Conservation (phyloP, 2,329 filamentous ascomycete genomes). For the Periconia sp. region DNA sequence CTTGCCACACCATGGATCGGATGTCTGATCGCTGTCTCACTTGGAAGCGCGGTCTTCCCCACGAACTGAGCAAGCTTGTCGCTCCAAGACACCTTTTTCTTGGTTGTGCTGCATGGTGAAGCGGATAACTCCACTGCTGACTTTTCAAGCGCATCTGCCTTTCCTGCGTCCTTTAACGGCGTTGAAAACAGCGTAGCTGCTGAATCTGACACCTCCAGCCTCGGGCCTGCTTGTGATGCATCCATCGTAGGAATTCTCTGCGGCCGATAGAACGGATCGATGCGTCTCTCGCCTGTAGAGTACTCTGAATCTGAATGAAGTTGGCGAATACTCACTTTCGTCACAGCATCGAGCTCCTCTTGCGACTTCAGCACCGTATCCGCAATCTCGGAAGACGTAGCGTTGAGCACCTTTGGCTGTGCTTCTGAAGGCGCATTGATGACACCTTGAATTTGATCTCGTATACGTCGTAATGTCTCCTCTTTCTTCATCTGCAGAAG, state of each 20-base stretch:
- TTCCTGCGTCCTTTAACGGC: constrained; percentile 13
- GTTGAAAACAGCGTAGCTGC: constrained; percentile 29
- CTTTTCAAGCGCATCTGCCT: constrained; percentile 18
- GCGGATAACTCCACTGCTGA: constrained; percentile 26
- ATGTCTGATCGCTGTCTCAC: constrained; percentile 3
- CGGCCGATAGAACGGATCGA: too few species aligned
- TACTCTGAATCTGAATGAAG: constrained; percentile 25
- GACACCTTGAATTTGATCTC: constrained; percentile 40
- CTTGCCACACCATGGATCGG: constrained; percentile 30
- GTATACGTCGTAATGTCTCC: constrained; percentile 40
- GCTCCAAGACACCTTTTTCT: constrained; percentile 26
- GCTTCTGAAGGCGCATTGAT: constrained; percentile 38
- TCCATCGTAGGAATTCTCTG: not conserved
- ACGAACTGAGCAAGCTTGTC: constrained; percentile 27
- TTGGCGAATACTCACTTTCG: constrained; percentile 44
- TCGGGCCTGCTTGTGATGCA: too few species aligned
- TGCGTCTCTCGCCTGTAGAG: constrained; percentile 9
- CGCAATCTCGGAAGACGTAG: constrained; percentile 41
- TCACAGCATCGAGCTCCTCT: constrained; percentile 42
- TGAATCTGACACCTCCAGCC: constrained; percentile 14
- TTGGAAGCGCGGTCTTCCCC: constrained; percentile 23
- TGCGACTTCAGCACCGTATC: constrained; percentile 41
- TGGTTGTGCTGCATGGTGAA: constrained; percentile 29
- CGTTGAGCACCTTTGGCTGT: constrained; percentile 37
- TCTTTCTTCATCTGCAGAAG: constrained; percentile 38